These are phyloP conservation scores for Tulasnella calospora DNA, from an alignment of 768 basidiomycete species.

Conservation along the genomic window DNA sequence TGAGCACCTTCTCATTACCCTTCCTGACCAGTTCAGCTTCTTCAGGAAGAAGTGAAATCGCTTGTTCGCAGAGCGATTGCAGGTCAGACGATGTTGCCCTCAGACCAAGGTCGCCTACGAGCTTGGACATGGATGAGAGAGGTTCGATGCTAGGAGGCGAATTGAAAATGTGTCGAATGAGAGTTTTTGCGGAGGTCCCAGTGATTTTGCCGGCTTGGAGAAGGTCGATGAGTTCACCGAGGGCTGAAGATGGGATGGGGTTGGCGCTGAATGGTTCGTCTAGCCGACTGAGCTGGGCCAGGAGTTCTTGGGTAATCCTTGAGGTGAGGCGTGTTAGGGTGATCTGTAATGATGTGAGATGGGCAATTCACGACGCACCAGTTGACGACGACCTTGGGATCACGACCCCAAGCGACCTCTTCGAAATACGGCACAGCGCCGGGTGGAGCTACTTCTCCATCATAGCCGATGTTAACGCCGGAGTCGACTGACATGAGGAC, in stretches of 20 bases:
- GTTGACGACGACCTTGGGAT: constrained; percentile 71
- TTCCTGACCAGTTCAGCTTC: constrained; percentile 60
- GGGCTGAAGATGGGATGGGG: constrained; percentile 53
- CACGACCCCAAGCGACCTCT: constrained; percentile 51
- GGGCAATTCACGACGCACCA: constrained; percentile 54
- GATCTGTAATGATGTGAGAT: neutral
- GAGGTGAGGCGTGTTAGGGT: neutral
- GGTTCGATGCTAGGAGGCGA: constrained; percentile 49
- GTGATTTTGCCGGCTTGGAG: constrained; percentile 64
- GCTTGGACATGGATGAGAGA: constrained; percentile 36
- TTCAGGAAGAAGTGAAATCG: constrained; percentile 58
- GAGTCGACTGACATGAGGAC: constrained; percentile 71
- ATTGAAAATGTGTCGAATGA: constrained; percentile 51
- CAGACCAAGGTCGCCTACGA: constrained; percentile 52
- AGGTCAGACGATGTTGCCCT: constrained; percentile 41
- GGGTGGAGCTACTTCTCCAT: constrained; percentile 45
- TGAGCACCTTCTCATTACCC: constrained; percentile 73
- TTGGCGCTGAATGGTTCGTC: constrained; percentile 55
- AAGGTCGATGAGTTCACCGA: constrained; percentile 75
- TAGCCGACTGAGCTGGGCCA: constrained; percentile 67
- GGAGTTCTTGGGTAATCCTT: constrained; percentile 85
- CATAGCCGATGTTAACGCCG: constrained; percentile 56
- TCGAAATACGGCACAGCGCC: constrained; percentile 81
- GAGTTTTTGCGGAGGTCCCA: constrained; percentile 41
- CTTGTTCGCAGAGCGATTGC: constrained; percentile 53